Evolutionary conservation across 2,329 filamentous ascomycete genomes (phyloP).

Genomic region (Amesomyces nigricolor): DNA sequence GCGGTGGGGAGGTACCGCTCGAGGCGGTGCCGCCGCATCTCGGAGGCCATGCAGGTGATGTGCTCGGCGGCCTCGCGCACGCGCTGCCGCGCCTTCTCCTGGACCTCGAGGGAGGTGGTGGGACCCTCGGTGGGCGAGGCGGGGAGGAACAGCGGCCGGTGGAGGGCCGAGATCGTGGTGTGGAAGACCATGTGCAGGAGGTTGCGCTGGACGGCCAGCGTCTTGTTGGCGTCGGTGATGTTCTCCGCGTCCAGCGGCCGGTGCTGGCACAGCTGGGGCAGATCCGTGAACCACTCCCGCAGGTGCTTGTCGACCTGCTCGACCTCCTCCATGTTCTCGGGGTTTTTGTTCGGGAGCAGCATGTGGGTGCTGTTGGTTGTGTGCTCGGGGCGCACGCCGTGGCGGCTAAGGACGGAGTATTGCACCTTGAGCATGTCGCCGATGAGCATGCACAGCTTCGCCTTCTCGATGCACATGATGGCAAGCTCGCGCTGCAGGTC

Average conservation of each 20-base stretch:
- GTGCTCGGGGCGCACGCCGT: conserved; percentile 70
- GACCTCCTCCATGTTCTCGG: conserved; percentile 76
- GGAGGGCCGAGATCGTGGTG: conserved; percentile 83
- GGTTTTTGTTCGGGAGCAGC: conserved; percentile 81
- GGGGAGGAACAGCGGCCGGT: conserved; percentile 84
- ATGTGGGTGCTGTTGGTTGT: conserved; percentile 78
- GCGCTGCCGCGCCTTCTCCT: conserved; percentile 75
- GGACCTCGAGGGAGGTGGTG: conserved; percentile 58
- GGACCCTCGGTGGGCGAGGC: conserved; percentile 53
- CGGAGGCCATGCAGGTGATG: conserved; percentile 75
- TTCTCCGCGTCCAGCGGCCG: conserved; percentile 49
- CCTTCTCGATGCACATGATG: conserved; percentile 85
- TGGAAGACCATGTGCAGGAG: conserved; percentile 91
- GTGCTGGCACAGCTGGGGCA: conserved; percentile 69
- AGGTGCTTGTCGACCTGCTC: conserved; percentile 74
- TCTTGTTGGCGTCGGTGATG: conserved; percentile 54
- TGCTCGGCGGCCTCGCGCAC: conserved; percentile 79
- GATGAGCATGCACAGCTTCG: conserved; percentile 82
- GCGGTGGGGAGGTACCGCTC: conserved; percentile 80
- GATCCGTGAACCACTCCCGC: conserved; percentile 66
- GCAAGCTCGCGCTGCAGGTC: conserved; percentile 73
- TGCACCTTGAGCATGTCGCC: conserved; percentile 85
- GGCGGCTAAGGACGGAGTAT: conserved; percentile 84
- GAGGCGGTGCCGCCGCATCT: conserved; percentile 64
- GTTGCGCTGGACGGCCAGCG: conserved; percentile 67